Percentiles rank a stretch among this genome's conserved stretches.
Evolutionary conservation across 208 protist genomes (phyloP).

Genomic region (Wallacemonas sp.): DNA sequence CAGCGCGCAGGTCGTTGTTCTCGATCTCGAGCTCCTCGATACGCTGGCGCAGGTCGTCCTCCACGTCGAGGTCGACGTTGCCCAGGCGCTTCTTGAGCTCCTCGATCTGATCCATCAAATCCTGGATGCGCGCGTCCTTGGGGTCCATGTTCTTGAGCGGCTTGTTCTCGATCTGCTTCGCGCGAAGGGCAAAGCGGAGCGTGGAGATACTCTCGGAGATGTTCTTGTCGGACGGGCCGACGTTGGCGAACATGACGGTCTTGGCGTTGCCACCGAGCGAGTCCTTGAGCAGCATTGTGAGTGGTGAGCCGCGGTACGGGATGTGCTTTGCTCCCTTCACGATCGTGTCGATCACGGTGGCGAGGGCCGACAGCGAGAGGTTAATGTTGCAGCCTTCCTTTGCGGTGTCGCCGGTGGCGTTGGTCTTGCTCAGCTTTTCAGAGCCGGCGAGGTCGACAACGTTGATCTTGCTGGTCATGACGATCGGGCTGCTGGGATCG

Average conservation of each 20-base stretch:
- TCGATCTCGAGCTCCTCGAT: slow-evolving; percentile 93
- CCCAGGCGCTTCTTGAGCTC: slow-evolving; percentile 85
- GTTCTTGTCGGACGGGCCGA: slow-evolving; percentile 84
- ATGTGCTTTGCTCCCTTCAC: slow-evolving; percentile 90
- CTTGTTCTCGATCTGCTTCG: slow-evolving; percentile 96
- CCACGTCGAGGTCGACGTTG: slow-evolving; percentile 89
- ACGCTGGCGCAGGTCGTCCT: slow-evolving; percentile 85
- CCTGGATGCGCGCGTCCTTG: slow-evolving; percentile 88
- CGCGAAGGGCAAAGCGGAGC: slow-evolving; percentile 84
- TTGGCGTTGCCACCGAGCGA: slow-evolving; percentile 89
- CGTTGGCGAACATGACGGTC: slow-evolving; percentile 94
- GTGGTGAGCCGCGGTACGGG: slow-evolving; percentile 87
- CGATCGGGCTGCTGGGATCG: slow-evolving; percentile 74
- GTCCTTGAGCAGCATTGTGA: slow-evolving; percentile 94
- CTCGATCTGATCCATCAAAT: slow-evolving; percentile 88
- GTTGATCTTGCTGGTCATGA: slow-evolving; percentile 92
- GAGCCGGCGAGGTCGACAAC: slow-evolving; percentile 95
- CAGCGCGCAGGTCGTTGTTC: slow-evolving; percentile 75
- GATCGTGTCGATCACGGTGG: slow-evolving; percentile 91
- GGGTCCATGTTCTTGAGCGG: slow-evolving; percentile 93
- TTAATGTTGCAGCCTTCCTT: slow-evolving; percentile 96
- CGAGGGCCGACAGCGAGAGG: slow-evolving; percentile 91
- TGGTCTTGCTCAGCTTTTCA: slow-evolving; percentile 93
- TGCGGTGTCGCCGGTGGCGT: slow-evolving; percentile 90
- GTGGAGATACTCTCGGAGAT: slow-evolving; percentile 90